These are phyloP conservation scores for Blastobotrys indianensis DNA, from an alignment of 1,139 yeast species.

Conservation along the genomic window DNA sequence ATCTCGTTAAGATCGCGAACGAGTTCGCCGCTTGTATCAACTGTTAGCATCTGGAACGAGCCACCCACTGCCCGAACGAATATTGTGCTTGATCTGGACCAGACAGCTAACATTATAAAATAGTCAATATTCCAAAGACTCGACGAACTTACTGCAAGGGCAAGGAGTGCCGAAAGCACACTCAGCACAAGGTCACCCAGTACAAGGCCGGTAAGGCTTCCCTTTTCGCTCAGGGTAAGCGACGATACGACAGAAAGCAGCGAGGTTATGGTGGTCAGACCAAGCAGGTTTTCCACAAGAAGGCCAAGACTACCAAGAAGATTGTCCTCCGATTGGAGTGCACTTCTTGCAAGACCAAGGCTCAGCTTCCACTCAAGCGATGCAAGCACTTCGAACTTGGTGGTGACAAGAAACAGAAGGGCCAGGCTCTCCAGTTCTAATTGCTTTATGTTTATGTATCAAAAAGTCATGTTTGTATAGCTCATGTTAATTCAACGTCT, in stretches of 20 bases:
- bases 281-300: conserved; percentile 99
- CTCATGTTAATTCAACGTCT: conserved; percentile 6
- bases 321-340: conserved; percentile 99
- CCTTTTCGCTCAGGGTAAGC: conserved; percentile 99
- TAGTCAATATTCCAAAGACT: conserved; percentile 99
- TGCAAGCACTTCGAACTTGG: conserved; percentile 99
- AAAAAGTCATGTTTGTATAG: conserved; percentile 2
- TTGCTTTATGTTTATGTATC: conserved; percentile 6
- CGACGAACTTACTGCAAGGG: conserved; percentile 99
- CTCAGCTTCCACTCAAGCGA: conserved; percentile 97
- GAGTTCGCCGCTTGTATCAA: too few relatives aligned
- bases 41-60: not conserved
- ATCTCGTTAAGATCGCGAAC: too few relatives aligned
- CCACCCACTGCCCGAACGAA: not conserved
- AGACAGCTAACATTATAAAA: conserved; percentile 11
- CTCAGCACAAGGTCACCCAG: conserved; percentile 99
- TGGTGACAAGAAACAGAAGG: conserved; percentile 99
- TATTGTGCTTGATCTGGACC: not conserved
- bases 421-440: conserved; percentile 95
- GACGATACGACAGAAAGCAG: conserved; percentile 99
- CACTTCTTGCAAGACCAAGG: conserved; percentile 97
- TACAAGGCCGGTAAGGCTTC: conserved; percentile 99
- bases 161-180: conserved; percentile 98
- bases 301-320: conserved; percentile 99
- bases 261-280: conserved; percentile 99